These are phyloP conservation scores for Effrenium voratum DNA, from an alignment of 73 alveolate species.

Conservation along the genomic window DNA sequence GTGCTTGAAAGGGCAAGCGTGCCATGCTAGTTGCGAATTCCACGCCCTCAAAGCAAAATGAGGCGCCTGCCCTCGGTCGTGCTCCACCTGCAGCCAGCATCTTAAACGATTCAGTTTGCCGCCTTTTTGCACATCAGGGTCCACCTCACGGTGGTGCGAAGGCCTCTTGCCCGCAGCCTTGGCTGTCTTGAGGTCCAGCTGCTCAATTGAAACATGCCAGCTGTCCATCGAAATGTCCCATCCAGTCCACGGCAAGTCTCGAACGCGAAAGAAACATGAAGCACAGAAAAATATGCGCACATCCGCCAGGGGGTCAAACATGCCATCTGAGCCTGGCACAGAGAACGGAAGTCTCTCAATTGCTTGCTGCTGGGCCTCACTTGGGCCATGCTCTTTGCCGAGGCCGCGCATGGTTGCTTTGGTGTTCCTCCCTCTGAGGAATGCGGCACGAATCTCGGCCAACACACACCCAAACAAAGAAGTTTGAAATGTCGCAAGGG, in stretches of 20 bases:
- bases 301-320: too few relatives aligned
- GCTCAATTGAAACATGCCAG: background rate
- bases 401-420: too few relatives aligned
- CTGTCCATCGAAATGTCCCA: background rate
- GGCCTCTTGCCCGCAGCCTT: constrained; percentile 67
- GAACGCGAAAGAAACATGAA: too few relatives aligned
- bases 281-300: too few relatives aligned
- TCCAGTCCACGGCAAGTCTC: too few relatives aligned
- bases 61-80: constrained; percentile 46
- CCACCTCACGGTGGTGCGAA: constrained; percentile 79
- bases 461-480: too few relatives aligned
- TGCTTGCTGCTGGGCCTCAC: constrained; percentile 55
- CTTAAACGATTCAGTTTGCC: background rate
- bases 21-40: too few relatives aligned
- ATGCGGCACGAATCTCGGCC: too few relatives aligned
- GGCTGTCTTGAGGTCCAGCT: background rate
- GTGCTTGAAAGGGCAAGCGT: too few relatives aligned
- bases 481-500: too few relatives aligned
- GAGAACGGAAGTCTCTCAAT: constrained; percentile 52
- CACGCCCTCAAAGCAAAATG: background rate
- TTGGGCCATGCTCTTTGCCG: background rate
- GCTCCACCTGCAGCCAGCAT: constrained; percentile 68
- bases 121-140: background rate
- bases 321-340: too few relatives aligned
- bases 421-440: too few relatives aligned